Base-by-base conservation (phyloP, 345 rosid genomes). In the Gossypium thurberi region DNA sequence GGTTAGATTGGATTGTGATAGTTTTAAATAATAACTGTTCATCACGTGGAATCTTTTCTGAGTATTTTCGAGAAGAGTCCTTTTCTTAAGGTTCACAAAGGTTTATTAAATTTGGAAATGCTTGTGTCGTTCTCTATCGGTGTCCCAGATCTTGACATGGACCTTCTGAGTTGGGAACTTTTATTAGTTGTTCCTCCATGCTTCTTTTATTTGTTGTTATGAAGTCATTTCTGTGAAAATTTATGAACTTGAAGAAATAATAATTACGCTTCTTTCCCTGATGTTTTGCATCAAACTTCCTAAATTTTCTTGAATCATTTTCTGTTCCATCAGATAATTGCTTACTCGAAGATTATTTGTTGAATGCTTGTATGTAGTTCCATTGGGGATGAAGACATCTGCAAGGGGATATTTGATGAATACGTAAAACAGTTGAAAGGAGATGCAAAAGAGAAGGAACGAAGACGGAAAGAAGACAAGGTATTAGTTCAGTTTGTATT, bases 321-420 rank as follows among this genome's bases (percentile, higher is more conserved):
- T 57, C 28, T 77, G 25, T 63, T 69, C 26, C 13, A 43, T 48
- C 48, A 48, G 33, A 71, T 56, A 46, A 28, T 69, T 50, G 42
- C 46, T 60, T 9, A 72, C 76, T 26, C 50, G 10, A 64, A 75
- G 46, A 33, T 43, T 64, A 52, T 60, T 50, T 69, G 25, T 76
- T 75, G 43, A 69, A 56, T 82, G 76, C 65, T 53, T 25, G 74
- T 72, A 15, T 84, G 80, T 71, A 94, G 98, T 83, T 75, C 87
- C 43, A 83, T 92, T 44, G 86, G 87, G 60, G 97, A 94, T 25
- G 97, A 92, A 81, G 82, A 79, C 81, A 74, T 87, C 64, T 84
- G 92, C 76, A 82, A 72, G 83, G 88, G 78, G 69, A 84, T 87
- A 64, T 92, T 90, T 74, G 92, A 90, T 70, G 92, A 92, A 71